Evolutionary conservation across 1,284 basidiomycete genomes (phyloP), one percentile per base, ranked within the genome.

Genomic region (Baeospora myosura): DNA sequence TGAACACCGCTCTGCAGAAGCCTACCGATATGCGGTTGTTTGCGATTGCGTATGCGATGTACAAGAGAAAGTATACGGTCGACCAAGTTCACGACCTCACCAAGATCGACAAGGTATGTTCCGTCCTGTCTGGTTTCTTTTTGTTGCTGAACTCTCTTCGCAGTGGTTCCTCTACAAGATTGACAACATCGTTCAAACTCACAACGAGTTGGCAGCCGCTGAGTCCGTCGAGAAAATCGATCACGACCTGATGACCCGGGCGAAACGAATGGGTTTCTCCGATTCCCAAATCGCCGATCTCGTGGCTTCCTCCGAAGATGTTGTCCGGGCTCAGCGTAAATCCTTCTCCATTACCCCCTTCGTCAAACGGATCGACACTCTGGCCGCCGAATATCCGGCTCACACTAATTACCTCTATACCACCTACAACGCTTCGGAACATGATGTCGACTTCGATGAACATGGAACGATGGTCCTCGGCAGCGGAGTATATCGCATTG

Each of bases 401-500:
- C 86, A 96, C 66, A 98, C 96, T 57, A 98, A 98, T 73, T 98
- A 98, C 69, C 85, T 99, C 47, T 99, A 98, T 70, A 98, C 96
- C 30, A 98, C 96, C 14, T 99, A 98, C 76, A 98, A 98, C 59
- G 96, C 94, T 5, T 85, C 89, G 1, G 81, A 87, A 48, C 96
- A 98, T 59, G 96, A 99, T 59, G 86, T 99, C 57, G 81, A 91
- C 33, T 98, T 98, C 59, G 76, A 96, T 60, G 96, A 98, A 56
- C 77, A 96, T 53, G 96, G 96, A 37, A 98, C 93, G 21, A 98
- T 98, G 90, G 95, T 99, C 23, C 81, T 98, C n/a, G 96, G 96
- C 34, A 91, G 87, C 46, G 96, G 96, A 56, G 96, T 99, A 22
- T 98, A 99, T 69, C 84, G 96, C 45, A 98, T 99, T 55, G 96